Base-by-base conservation (phyloP, 768 basidiomycete species). In the Serendipita sp. region DNA sequence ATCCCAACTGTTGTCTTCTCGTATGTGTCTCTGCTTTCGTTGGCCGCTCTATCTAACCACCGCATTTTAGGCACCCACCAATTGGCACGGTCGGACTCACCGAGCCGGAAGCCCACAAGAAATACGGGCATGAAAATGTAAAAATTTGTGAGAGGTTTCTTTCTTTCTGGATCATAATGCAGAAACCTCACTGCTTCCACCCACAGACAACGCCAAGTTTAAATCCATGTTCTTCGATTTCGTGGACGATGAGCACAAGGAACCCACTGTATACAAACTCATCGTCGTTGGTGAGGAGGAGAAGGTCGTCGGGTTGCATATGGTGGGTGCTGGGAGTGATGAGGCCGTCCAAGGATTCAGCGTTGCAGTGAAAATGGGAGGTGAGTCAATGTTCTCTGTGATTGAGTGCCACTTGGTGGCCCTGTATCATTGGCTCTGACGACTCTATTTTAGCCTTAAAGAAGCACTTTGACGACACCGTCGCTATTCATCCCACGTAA, bases 1-100 rank as follows among this genome's bases (percentile, higher is more conserved):
- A 93, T 99, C 64, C 86, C 96, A 2, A 90, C 86, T 51, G 96
- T 98, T 65, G 92, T 98, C 62, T 98, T 98, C 76, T 90, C 95
- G 91, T 94, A 66, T 70, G 91, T 80, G 17, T 53, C 43, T 16
- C 58, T 42, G 65, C n/a, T n/a, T n/a, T n/a, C n/a, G n/a, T n/a
- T n/a, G n/a, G n/a, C n/a, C n/a, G n/a, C n/a, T n/a, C n/a, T n/a
- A n/a, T n/a, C n/a, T n/a, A n/a, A n/a, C n/a, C n/a, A n/a, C n/a
- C n/a, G n/a, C n/a, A n/a, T n/a, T n/a, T n/a, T 65, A 95, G 91
- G 5, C 95, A 98, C 72, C 96, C 95, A 0, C 84, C 95, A 11
- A 90, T 96, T 64, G 96, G 96, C 33, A 89, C 93, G 14, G 90
- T 98, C 34, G 96, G 96, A 60, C 77, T 97, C 66, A 96, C 95